Percentiles rank a stretch among this genome's conserved stretches.
Conservation (phyloP, 352 stramenopile species). For the Phytophthora vignae region DNA sequence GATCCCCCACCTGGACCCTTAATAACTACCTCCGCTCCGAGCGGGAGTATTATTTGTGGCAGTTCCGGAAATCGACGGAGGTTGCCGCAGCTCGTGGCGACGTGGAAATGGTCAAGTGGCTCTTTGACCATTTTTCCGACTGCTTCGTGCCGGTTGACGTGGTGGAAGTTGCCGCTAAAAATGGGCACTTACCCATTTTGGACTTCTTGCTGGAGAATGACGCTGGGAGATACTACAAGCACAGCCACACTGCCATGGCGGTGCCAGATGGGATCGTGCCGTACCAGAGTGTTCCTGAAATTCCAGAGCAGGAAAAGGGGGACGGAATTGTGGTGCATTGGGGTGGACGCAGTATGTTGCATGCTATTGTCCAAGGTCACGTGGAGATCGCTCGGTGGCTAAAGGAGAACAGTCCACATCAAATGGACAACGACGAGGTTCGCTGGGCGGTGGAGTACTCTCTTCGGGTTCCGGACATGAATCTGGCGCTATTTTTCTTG, state of each 20-base stretch:
- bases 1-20: background rate
- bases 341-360: slow-evolving; percentile 10
- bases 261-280: background rate
- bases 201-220: slow-evolving; percentile 10
- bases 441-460: slow-evolving; percentile 5
- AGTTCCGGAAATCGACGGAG: background rate
- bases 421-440: slow-evolving; percentile 5
- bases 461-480: slow-evolving; percentile 2
- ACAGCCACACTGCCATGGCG: slow-evolving; percentile 1
- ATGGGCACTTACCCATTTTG: slow-evolving; percentile 6
- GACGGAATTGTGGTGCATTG: slow-evolving; percentile 7
- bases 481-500: slow-evolving; percentile 12
- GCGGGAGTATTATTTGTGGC: slow-evolving; percentile 8
- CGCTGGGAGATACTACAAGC: background rate
- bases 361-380: slow-evolving; percentile 3
- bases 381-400: slow-evolving; percentile 3
- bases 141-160: slow-evolving; percentile 9
- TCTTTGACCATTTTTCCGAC: slow-evolving; percentile 1
- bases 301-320: background rate
- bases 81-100: background rate
- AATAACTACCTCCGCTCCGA: slow-evolving; percentile 9
- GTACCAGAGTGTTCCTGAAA: slow-evolving; percentile 8
- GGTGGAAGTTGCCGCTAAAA: slow-evolving; percentile 5
- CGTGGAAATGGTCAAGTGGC: background rate
- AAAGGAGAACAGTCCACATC: slow-evolving; percentile 2